phyloP scores from a whole-genome alignment of 345 rosid species.

The Salix brachista region DNA sequence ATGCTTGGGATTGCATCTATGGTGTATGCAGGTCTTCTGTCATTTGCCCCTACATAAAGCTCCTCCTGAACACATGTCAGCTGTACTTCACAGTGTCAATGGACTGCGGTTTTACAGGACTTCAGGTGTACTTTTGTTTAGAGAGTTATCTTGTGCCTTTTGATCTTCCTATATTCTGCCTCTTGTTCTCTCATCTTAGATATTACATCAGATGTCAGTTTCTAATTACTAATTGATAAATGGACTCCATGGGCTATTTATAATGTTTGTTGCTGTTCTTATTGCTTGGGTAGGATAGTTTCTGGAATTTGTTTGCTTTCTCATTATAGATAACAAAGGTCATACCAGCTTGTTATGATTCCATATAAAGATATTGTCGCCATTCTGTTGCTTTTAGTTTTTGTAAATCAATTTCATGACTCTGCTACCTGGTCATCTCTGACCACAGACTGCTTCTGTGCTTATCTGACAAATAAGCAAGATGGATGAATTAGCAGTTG shows the following conservation, averaged over 20 bases:
- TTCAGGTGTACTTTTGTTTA: constrained; percentile 66
- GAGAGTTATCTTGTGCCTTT: neutral
- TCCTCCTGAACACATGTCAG: constrained; percentile 86
- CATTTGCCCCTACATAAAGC: constrained; percentile 89
- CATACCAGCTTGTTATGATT: neutral
- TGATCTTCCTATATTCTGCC: neutral
- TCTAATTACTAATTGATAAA: neutral
- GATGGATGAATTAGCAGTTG: neutral
- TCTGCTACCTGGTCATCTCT: neutral
- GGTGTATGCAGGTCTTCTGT: constrained; percentile 62
- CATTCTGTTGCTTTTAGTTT: neutral
- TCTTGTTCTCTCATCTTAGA: neutral
- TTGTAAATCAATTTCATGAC: neutral
- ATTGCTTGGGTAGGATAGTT: neutral
- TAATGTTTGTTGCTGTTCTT: constrained; percentile 5
- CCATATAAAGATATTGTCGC: neutral
- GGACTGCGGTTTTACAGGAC: constrained; percentile 67
- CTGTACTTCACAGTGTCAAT: constrained; percentile 84
- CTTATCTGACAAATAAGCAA: neutral
- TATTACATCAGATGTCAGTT: neutral
- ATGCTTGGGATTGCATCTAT: constrained; percentile 14
- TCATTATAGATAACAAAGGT: neutral
- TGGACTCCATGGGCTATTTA: neutral
- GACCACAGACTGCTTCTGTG: neutral
- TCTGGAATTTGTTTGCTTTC: neutral